Conservation (phyloP, 148 eudicot species). For the Amaranthus palmeri region DNA sequence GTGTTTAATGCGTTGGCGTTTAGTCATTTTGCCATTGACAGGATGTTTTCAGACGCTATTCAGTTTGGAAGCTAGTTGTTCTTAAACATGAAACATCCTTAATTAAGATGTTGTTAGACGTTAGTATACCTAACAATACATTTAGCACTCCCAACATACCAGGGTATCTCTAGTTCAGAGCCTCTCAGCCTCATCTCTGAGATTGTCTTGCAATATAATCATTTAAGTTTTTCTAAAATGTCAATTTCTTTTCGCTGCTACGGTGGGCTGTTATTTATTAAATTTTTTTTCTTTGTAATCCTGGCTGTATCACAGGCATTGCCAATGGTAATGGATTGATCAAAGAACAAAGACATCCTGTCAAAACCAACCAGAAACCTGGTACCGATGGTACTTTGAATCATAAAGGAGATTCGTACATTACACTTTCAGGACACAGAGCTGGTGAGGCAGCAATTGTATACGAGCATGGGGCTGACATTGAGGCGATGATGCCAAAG, state of each 20-base stretch:
- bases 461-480: constrained; percentile 83
- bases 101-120: no score
- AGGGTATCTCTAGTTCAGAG: background rate
- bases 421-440: constrained; percentile 68
- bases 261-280: no score
- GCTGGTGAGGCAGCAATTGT: constrained; percentile 93
- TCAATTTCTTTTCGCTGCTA: no score
- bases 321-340: constrained; percentile 39
- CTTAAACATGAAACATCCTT: no score
- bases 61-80: no score
- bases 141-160: background rate
- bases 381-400: constrained; percentile 38
- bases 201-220: no score
- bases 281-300: background rate
- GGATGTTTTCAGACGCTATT: no score
- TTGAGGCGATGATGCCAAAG: constrained; percentile 92
- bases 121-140: background rate
- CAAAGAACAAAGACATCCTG: constrained; percentile 38
- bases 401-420: constrained; percentile 62
- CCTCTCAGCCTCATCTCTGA: no score
- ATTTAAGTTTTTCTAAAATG: no score
- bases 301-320: constrained; percentile 32
- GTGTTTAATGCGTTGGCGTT: no score
- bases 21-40: no score
- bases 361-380: constrained; percentile 31